Base-by-base conservation (phyloP, 1,284 basidiomycete genomes). In the Sanghuangporus sanghuang region DNA sequence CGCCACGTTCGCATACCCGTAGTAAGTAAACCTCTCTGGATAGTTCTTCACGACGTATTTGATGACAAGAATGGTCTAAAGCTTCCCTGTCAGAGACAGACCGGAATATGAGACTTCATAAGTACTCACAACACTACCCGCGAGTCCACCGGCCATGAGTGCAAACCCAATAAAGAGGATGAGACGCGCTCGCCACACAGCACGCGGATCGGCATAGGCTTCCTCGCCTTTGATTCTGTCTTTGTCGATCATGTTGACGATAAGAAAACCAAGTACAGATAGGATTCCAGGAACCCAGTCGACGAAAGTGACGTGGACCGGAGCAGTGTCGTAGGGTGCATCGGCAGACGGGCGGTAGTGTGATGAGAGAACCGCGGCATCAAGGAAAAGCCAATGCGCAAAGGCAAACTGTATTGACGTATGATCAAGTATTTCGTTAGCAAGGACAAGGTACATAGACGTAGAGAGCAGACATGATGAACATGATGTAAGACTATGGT, bases 281-380 rank as follows among this genome's bases (percentile, higher is more conserved):
- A 90, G 95, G 68, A 98, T 86, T 27, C 95, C 96, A 0, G 96
- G 95, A 14, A 97, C 80, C 96, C 96, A 98, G 80, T 98, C 96
- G 64, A 93, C 87, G 73, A 96, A 96, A 18, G 84, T 79, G 73
- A 98, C 91, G 73, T 94, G 92, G 5, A 97, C 92, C 2, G 93
- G 87, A 5, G 87, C 87, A 0, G 87, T 83, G 67, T 87, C 79
- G 64, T 89, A 82, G 3, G 87, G 86, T 40, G 86, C 83, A 58
- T 85, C 85, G 67, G 85, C 83, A 6, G 90, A 87, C 1, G 90
- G 77, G 66, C 87, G 86, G 0, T 90, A 88, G 70, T 93, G 92
- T 35, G 89, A 85, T 32, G 95, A 97, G 61, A 96, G 82, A 64
- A 97, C 89, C 48, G 90, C 88, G 18, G 96, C 96, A 71, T 98